Evolutionary conservation across 768 basidiomycete genomes (phyloP).

Genomic region (Lactarius sanguifluus): DNA sequence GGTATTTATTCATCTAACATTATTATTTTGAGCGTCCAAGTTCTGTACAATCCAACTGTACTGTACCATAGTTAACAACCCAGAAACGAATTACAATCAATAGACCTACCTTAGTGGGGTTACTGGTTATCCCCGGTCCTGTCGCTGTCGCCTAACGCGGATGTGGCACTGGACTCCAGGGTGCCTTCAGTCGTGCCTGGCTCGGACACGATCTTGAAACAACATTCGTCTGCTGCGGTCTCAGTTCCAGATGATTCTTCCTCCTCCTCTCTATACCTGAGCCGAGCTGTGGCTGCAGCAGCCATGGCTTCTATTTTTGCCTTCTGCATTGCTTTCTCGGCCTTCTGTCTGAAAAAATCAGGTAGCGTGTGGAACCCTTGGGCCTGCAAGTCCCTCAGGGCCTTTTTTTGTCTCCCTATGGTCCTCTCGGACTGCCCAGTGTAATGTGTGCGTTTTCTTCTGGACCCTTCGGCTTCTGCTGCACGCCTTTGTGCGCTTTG

Average conservation of each 20-base stretch:
- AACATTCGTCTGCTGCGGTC: neutral
- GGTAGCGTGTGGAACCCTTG: neutral
- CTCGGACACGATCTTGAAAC: neutral
- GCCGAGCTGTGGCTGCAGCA: neutral
- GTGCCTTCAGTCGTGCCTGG: neutral
- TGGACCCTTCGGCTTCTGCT: neutral
- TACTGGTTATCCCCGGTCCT: too few relatives aligned
- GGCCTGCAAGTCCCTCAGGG: neutral
- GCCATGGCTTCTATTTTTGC: neutral
- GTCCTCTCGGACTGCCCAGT: neutral
- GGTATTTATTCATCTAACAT: slow-evolving; percentile 1
- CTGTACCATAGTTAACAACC: neutral
- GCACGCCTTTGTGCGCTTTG: neutral
- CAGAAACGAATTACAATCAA: neutral
- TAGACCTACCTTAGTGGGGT: neutral
- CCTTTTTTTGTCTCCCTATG: neutral
- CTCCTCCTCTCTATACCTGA: neutral
- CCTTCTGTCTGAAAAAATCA: neutral
- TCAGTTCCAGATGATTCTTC: neutral
- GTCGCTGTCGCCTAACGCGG: too few relatives aligned
- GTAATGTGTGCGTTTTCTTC: neutral
- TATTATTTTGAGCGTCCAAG: neutral
- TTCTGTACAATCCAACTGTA: neutral
- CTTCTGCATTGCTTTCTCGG: neutral
- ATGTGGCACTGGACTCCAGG: neutral